Percentiles rank a stretch among this genome's conserved stretches.
These are phyloP conservation scores for Podospora anserina DNA, from an alignment of 495 filamentous ascomycete genomes.

Conservation along the genomic window DNA sequence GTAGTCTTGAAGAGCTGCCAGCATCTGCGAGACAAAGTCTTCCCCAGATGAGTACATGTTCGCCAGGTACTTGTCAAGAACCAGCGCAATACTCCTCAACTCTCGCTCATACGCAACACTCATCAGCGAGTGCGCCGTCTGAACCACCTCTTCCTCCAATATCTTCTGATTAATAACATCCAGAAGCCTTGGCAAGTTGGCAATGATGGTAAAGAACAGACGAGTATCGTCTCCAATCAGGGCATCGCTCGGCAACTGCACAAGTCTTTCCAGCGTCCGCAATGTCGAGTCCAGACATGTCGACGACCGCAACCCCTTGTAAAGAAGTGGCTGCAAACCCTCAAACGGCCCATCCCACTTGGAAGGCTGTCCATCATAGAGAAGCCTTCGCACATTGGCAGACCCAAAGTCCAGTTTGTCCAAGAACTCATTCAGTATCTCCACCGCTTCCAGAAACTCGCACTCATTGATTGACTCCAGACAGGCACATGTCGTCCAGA, in stretches of 20 bases:
- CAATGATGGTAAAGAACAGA: constrained; percentile 77
- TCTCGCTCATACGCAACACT: constrained; percentile 69
- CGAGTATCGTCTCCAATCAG: constrained; percentile 79
- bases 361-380: constrained; percentile 73
- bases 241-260: constrained; percentile 71
- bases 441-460: constrained; percentile 86
- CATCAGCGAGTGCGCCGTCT: constrained; percentile 66
- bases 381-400: constrained; percentile 59
- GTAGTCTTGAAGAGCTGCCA: constrained; percentile 70
- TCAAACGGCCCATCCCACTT: constrained; percentile 91
- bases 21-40: constrained; percentile 73
- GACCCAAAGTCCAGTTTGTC: constrained; percentile 78
- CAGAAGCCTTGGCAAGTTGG: constrained; percentile 86
- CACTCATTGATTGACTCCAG: constrained; percentile 92
- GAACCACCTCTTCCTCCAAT: constrained; percentile 52
- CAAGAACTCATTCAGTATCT: constrained; percentile 87
- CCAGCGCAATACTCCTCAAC: constrained; percentile 51
- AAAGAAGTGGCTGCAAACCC: constrained; percentile 77
- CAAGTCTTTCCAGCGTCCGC: constrained; percentile 71
- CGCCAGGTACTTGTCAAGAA: constrained; percentile 67
- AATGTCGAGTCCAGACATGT: constrained; percentile 72
- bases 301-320: constrained; percentile 90
- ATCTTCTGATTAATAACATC: constrained; percentile 67
- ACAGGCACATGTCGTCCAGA: constrained; percentile 96
- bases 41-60: constrained; percentile 64